These are phyloP conservation scores for Myriosclerotinia curreyana DNA, from an alignment of 2,329 filamentous ascomycete species.

Conservation along the genomic window DNA sequence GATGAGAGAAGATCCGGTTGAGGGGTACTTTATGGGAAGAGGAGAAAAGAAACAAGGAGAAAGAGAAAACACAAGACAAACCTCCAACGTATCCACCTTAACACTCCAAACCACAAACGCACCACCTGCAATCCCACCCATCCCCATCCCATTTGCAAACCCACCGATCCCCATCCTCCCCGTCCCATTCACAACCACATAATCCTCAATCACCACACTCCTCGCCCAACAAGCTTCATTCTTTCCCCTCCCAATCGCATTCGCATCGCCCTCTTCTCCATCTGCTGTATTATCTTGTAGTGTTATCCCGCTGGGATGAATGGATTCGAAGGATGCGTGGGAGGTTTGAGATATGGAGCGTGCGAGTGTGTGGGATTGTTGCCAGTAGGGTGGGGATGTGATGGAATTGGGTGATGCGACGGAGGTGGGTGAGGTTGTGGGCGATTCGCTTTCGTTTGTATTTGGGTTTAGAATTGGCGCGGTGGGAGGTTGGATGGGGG, in stretches of 20 bases:
- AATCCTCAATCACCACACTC: conserved; percentile 58
- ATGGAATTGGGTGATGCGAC: conserved; percentile 23
- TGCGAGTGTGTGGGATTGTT: conserved; percentile 29
- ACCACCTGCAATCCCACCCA: conserved; percentile 46
- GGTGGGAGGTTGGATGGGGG: not conserved
- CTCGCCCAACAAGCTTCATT: conserved; percentile 63
- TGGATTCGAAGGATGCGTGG: conserved; percentile 48
- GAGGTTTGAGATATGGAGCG: conserved; percentile 44
- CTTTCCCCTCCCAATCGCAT: conserved; percentile 27
- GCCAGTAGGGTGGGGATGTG: conserved; percentile 45
- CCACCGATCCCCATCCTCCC: conserved; percentile 24
- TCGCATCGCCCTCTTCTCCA: conserved; percentile 40
- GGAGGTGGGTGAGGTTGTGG: conserved; percentile 18
- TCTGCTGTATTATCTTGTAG: conserved; percentile 54
- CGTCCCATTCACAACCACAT: conserved; percentile 49
- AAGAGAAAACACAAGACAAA: conserved; percentile 45
- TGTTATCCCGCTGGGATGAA: conserved; percentile 55
- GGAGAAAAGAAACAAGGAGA: not conserved
- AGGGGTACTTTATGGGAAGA: no score
- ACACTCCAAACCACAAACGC: conserved; percentile 96
- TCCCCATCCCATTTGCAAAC: not conserved
- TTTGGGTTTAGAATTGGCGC: not conserved
- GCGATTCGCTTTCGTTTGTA: conserved; percentile 7
- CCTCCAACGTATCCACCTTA: conserved; percentile 78
- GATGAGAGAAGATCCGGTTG: not conserved